These are phyloP conservation scores for Fraxinus anomala DNA, from an alignment of 257 asterid genomes.

Conservation along the genomic window DNA sequence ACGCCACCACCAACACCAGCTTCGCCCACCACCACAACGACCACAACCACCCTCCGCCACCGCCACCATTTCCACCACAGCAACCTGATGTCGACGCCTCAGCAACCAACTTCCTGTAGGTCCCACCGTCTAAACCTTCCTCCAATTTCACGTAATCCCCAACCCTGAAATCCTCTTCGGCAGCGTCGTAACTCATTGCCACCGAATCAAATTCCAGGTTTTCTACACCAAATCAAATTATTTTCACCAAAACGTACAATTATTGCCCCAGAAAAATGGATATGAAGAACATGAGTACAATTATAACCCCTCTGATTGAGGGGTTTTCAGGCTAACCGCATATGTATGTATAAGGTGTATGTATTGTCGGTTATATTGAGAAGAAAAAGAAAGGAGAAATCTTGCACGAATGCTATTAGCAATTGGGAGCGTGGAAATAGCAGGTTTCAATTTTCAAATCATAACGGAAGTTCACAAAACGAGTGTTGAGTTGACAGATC, in stretches of 20 bases:
- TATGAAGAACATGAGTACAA: not conserved
- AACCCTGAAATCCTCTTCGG: slow-evolving; percentile 43
- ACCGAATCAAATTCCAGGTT: slow-evolving; percentile 5
- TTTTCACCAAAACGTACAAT: slow-evolving; percentile 1
- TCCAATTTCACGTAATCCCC: slow-evolving; percentile 67
- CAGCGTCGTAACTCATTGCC: slow-evolving; percentile 47
- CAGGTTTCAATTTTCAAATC: no score
- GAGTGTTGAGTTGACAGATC: no score
- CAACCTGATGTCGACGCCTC: slow-evolving; percentile 4
- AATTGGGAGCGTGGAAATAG: no score
- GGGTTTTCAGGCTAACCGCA: not conserved
- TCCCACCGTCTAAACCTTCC: slow-evolving; percentile 37
- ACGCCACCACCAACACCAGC: slow-evolving; percentile 49
- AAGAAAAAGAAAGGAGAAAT: no score
- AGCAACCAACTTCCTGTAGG: slow-evolving; percentile 25
- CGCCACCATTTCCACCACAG: slow-evolving; percentile 9
- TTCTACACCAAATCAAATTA: not conserved
- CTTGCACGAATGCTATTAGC: no score
- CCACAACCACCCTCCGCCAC: slow-evolving; percentile 56
- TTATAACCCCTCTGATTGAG: not conserved
- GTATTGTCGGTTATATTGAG: no score
- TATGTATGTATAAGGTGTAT: no score
- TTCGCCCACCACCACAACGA: slow-evolving; percentile 98
- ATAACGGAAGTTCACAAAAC: no score
- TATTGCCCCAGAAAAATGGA: not conserved